A percentile compares a stretch with the other conserved stretches of the same genome.
These are phyloP conservation scores for Thraustochytrium sp. DNA, from an alignment of 352 stramenopile genomes.

Conservation along the genomic window DNA sequence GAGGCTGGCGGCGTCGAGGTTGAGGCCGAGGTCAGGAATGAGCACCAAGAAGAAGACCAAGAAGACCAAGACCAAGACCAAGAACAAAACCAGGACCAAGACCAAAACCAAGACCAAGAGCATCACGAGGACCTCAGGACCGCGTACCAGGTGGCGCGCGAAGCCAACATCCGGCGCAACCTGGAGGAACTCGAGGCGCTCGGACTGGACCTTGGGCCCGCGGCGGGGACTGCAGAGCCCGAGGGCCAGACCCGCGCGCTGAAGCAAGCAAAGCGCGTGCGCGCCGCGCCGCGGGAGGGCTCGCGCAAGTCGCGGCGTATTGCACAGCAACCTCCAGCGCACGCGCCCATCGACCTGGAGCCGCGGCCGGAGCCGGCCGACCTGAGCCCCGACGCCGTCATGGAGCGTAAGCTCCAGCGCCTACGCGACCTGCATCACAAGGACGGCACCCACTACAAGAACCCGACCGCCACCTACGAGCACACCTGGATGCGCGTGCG, in stretches of 20 bases:
- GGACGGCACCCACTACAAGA: neutral
- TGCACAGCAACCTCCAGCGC: neutral
- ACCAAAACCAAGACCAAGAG: neutral
- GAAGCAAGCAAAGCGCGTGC: neutral
- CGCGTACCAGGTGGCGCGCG: conserved; percentile 28
- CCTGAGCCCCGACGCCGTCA: neutral
- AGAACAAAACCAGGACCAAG: neutral
- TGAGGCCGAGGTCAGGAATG: no score
- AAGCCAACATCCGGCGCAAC: conserved; percentile 22
- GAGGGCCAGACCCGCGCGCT: neutral
- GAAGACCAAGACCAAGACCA: neutral
- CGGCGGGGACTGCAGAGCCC: neutral
- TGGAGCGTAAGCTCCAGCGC: conserved; percentile 15
- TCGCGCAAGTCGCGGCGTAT: neutral
- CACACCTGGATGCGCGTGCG: conserved; percentile 37
- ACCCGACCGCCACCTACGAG: conserved; percentile 25
- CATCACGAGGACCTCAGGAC: neutral
- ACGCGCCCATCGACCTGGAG: neutral
- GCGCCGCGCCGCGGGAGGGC: neutral
- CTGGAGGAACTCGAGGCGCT: neutral
- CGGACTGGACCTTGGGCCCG: neutral
- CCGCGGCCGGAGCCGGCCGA: neutral
- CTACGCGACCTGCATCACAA: neutral
- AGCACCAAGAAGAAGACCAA: neutral
- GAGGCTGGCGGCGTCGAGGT: no score